Evolutionary conservation across 2,329 filamentous ascomycete species (phyloP).

Genomic region (Rasamsonia emersonii): DNA sequence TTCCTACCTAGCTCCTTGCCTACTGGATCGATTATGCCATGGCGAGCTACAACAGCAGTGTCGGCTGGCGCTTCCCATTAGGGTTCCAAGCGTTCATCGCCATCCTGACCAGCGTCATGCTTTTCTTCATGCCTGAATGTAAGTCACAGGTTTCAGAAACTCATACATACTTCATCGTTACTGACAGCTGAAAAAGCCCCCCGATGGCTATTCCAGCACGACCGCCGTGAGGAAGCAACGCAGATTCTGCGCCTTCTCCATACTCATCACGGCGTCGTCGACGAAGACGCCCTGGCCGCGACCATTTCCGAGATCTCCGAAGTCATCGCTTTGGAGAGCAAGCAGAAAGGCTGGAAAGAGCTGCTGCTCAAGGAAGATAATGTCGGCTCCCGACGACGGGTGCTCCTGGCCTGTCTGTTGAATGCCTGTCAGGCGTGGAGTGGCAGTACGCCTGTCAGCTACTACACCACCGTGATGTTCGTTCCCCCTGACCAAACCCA

Average conservation of each 20-base stretch:
- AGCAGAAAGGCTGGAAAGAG: conserved; percentile 12
- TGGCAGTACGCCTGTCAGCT: conserved; percentile 21
- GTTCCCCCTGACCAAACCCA: background rate
- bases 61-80: conserved; percentile 18
- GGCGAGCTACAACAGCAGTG: conserved; percentile 13
- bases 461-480: conserved; percentile 19
- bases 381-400: conserved; percentile 8
- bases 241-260: conserved; percentile 14
- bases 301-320: conserved; percentile 9
- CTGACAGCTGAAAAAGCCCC: conserved; percentile 9
- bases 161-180: background rate
- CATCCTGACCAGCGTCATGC: conserved; percentile 12
- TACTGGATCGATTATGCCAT: conserved; percentile 18
- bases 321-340: conserved; percentile 8
- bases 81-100: conserved; percentile 11
- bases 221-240: conserved; percentile 10
- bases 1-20: conserved; percentile 5
- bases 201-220: conserved; percentile 15
- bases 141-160: background rate
- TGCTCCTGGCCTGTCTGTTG: conserved; percentile 10
- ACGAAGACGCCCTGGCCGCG: conserved; percentile 13
- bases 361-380: conserved; percentile 11
- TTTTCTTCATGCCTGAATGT: conserved; percentile 16
- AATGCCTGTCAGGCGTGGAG: conserved; percentile 15
- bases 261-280: conserved; percentile 8